Percentiles rank a stretch among this genome's conserved stretches.
These are phyloP conservation scores for Colletotrichum costaricense DNA, from an alignment of 2,329 filamentous ascomycete species.

Conservation along the genomic window DNA sequence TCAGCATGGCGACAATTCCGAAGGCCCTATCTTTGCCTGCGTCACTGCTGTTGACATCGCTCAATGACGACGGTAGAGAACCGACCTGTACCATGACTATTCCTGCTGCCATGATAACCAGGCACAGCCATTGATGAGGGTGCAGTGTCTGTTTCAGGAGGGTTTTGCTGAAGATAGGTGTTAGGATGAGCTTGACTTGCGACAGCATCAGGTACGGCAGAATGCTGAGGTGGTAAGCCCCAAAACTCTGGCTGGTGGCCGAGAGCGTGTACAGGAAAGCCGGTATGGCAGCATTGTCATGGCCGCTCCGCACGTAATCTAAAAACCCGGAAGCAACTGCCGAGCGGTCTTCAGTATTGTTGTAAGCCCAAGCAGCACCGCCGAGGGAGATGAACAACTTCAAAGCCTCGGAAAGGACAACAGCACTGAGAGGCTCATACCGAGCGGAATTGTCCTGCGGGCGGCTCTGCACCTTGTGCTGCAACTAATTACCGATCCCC, in stretches of 20 bases:
- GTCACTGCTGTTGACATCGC: too few species aligned
- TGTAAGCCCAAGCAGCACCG: not conserved
- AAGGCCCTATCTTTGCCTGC: not conserved
- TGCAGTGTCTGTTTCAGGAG: not conserved
- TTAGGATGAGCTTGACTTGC: slow-evolving; percentile 11
- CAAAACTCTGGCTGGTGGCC: not conserved
- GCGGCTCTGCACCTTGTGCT: not conserved
- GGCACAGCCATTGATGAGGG: not conserved
- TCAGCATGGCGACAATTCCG: not conserved
- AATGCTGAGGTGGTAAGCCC: not conserved
- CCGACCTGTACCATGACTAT: not conserved
- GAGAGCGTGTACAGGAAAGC: slow-evolving; percentile 2
- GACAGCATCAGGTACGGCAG: slow-evolving; percentile 4
- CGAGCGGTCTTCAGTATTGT: not conserved
- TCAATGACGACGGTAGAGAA: not conserved
- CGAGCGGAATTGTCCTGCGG: not conserved
- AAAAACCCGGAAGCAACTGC: not conserved
- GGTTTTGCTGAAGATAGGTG: not conserved
- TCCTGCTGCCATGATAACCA: not conserved
- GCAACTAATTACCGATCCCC: not conserved
- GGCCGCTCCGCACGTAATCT: not conserved
- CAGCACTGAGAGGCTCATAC: not conserved
- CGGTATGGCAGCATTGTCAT: not conserved
- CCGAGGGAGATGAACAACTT: not conserved
- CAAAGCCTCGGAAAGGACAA: not conserved